These are phyloP conservation scores for Nicotiana obtusifolia DNA, from an alignment of 257 asterid species.

Conservation along the genomic window DNA sequence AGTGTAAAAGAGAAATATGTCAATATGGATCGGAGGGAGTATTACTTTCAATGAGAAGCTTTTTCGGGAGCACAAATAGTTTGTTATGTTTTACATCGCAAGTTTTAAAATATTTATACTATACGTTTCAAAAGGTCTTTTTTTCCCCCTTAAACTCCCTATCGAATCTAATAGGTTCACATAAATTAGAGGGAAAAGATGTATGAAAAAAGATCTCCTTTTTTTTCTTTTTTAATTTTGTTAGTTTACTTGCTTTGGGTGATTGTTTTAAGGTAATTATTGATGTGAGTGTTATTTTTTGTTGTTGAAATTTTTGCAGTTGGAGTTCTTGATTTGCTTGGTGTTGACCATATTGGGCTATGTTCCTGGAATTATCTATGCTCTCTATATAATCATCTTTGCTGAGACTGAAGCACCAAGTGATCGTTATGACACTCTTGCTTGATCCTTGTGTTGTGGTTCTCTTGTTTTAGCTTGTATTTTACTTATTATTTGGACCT, in stretches of 20 bases:
- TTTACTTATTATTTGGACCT: background rate
- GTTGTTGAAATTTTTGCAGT: conserved; percentile 28
- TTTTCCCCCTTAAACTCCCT: background rate
- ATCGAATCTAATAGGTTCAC: no score
- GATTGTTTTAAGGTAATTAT: background rate
- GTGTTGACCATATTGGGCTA: conserved; percentile 49
- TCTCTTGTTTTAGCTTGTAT: background rate
- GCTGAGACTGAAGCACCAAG: background rate
- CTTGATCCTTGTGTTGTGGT: background rate
- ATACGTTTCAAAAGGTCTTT: background rate
- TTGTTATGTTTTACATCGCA: no score
- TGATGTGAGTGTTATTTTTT: background rate
- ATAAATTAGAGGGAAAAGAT: no score
- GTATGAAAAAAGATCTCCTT: no score
- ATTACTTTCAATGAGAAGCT: no score
- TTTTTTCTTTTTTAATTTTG: no score
- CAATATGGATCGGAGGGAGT: no score
- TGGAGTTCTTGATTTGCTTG: conserved; percentile 44
- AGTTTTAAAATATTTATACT: no score
- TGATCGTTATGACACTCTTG: background rate
- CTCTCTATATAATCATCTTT: conserved; percentile 37
- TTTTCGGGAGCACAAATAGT: no score
- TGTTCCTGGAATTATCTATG: conserved; percentile 58
- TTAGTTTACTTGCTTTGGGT: background rate
- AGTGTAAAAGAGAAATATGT: no score